Conservation (phyloP, 495 filamentous ascomycete species). For the Aspergillus conjunctus region DNA sequence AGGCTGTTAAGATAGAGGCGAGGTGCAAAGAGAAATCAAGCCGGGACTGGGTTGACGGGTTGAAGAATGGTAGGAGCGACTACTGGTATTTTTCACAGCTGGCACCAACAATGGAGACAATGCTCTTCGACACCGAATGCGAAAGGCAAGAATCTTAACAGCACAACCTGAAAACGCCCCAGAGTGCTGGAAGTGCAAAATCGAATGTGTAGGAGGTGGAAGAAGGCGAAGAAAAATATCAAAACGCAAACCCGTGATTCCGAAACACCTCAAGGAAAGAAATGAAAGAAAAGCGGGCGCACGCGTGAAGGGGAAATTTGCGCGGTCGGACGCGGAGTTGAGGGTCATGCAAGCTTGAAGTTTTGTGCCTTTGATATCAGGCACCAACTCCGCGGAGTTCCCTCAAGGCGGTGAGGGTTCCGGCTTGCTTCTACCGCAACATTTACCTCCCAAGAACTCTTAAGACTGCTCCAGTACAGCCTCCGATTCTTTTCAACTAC, state of each 20-base stretch:
- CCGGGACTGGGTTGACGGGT: not conserved
- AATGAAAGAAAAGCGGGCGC: not conserved
- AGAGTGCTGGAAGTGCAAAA: not conserved
- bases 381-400: not conserved
- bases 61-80: not conserved
- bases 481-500: too few relatives aligned
- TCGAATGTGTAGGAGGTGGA: not conserved
- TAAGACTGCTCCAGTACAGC: too few relatives aligned
- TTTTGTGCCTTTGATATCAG: conserved; percentile 11
- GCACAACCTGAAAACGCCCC: not conserved
- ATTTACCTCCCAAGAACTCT: too few relatives aligned
- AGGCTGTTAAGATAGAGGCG: not conserved
- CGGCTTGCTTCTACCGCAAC: too few relatives aligned
- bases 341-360: conserved; percentile 18
- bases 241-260: not conserved
- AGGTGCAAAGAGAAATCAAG: not conserved
- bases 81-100: not conserved
- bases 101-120: conserved; percentile 9
- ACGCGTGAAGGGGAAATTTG: conserved; percentile 17
- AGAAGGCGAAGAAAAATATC: not conserved
- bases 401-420: conserved; percentile 26
- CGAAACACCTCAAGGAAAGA: not conserved
- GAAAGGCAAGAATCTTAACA: conserved; percentile 18
- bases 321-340: conserved; percentile 33
- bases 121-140: conserved; percentile 17